phyloP scores from a whole-genome alignment of 768 basidiomycete species.

The Trichaptum fuscoviolaceum region DNA sequence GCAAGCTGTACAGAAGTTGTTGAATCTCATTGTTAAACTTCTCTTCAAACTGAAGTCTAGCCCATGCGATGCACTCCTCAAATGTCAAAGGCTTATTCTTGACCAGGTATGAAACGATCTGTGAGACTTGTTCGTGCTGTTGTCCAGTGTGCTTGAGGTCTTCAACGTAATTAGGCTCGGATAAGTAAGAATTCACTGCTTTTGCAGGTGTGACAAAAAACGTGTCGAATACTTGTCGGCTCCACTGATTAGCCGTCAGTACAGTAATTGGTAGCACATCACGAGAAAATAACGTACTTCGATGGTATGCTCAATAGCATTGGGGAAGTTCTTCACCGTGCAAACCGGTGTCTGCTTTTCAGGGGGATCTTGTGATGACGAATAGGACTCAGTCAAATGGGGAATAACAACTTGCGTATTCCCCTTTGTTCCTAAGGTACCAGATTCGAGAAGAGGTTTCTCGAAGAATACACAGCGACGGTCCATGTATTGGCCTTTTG shows the following conservation, averaged over 20 bases:
- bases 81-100: constrained; percentile 91
- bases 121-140: constrained; percentile 83
- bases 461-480: constrained; percentile 94
- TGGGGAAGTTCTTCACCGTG: constrained; percentile 98
- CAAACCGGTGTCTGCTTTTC: constrained; percentile 97
- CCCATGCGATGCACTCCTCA: constrained; percentile 98
- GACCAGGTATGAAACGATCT: constrained; percentile 85
- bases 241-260: constrained; percentile 59
- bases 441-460: constrained; percentile 94
- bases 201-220: constrained; percentile 92
- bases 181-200: constrained; percentile 92
- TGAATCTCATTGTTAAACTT: constrained; percentile 91
- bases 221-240: constrained; percentile 86
- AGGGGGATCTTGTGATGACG: constrained; percentile 96
- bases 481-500: constrained; percentile 91
- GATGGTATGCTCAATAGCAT: constrained; percentile 96
- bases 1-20: constrained; percentile 89
- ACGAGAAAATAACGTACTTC: constrained; percentile 51
- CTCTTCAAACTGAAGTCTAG: constrained; percentile 89
- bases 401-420: constrained; percentile 96
- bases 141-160: constrained; percentile 88
- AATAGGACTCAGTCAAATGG: constrained; percentile 92
- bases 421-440: constrained; percentile 96
- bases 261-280: no score
- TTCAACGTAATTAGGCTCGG: constrained; percentile 94